Evolutionary conservation across 768 basidiomycete species (phyloP), one percentile per base, ranked within the genome.

Genomic region (Rhodosporidiobolus sp.): DNA sequence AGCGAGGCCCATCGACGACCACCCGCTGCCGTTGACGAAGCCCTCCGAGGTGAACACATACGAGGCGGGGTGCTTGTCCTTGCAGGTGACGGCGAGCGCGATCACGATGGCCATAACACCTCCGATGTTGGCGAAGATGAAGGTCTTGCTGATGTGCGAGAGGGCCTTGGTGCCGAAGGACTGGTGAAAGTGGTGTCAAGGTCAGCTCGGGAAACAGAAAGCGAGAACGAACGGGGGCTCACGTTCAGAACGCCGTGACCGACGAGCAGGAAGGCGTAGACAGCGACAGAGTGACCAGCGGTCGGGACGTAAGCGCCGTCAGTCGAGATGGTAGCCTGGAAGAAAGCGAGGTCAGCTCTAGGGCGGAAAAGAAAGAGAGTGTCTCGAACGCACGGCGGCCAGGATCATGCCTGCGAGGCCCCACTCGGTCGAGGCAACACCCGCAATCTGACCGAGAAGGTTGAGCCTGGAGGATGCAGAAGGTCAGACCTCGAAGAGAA

Each of bases 111-210:
- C 88, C 63, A 89, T 82, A 4, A 91, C 89, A 16, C 89, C 84
- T 52, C 91, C 91, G 64, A 94, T 83, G 80, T 95, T 94, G 77
- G 94, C 83, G 79, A 94, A 94, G 7, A 94, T 90, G 78, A 92
- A 92, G 49, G 58, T 57, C 58, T 85, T 85, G 3, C 91, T 92
- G 71, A 92, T 81, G n/a, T 84, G 84, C 0, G 91, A 91, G 8
- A 94, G 86, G 73, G 88, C 84, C 34, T 86, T 86, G 4, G 92
- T 70, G 26, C 65, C 69, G 46, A 67, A 16, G 1, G 67, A 67
- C n/a, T n/a, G n/a, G n/a, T n/a, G n/a, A n/a, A n/a, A n/a, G n/a
- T n/a, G n/a, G n/a, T n/a, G n/a, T n/a, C n/a, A n/a, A n/a, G n/a
- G n/a, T n/a, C n/a, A n/a, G n/a, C n/a, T n/a, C n/a, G n/a, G n/a